Conservation (phyloP, 2,329 filamentous ascomycete species). For the Epichloe scottii region DNA sequence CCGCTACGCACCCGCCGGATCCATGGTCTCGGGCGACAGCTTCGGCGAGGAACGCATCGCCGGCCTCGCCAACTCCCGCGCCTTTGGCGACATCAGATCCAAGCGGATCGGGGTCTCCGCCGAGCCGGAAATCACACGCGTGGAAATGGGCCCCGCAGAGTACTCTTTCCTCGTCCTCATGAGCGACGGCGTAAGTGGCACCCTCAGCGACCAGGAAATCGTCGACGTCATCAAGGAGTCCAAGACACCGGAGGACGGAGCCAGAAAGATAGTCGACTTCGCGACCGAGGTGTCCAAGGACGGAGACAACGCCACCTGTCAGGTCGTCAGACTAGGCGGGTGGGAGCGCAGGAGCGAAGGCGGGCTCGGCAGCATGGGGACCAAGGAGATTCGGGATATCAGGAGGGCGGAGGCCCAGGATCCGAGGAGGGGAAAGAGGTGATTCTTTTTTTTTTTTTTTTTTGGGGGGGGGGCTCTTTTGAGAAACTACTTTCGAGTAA, state of each 20-base stretch:
- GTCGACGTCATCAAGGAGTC: constrained; percentile 94
- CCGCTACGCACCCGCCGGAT: constrained; percentile 61
- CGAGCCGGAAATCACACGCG: constrained; percentile 74
- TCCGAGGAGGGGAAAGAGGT: constrained; percentile 56
- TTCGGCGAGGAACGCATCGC: constrained; percentile 95
- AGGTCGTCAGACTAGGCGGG: constrained; percentile 54
- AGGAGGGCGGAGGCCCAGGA: constrained; percentile 69
- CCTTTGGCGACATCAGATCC: constrained; percentile 83
- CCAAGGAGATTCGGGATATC: constrained; percentile 82
- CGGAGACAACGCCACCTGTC: constrained; percentile 58
- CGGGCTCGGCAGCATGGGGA: constrained; percentile 76
- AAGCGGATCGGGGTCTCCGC: constrained; percentile 92
- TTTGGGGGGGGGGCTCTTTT: not conserved
- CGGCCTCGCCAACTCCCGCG: constrained; percentile 82
- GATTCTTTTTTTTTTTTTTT: constrained; percentile 4
- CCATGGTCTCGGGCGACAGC: constrained; percentile 77
- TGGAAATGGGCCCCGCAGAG: constrained; percentile 71
- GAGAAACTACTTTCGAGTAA: not conserved
- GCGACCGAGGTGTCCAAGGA: constrained; percentile 68
- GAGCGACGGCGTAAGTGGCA: constrained; percentile 79
- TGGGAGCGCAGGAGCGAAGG: constrained; percentile 70
- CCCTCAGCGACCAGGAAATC: constrained; percentile 83
- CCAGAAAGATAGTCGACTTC: constrained; percentile 68
- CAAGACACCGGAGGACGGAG: constrained; percentile 75
- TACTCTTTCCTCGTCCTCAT: constrained; percentile 84